Conservation (phyloP, 2,329 filamentous ascomycete genomes). For the Calonectria leucothoes region DNA sequence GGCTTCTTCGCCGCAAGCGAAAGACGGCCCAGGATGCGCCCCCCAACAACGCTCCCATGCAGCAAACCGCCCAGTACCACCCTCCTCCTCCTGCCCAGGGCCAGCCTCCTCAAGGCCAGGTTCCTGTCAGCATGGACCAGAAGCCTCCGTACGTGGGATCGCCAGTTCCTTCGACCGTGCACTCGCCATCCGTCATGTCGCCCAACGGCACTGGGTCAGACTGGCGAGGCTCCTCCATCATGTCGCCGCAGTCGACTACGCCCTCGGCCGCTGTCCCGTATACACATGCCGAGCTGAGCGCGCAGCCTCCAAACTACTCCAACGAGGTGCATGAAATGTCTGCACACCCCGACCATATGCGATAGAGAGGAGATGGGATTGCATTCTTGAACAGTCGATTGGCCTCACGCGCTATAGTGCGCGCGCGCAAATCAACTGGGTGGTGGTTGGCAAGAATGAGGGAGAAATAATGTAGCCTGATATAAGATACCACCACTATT, state of each 20-base stretch:
- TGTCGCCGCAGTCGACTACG: background rate
- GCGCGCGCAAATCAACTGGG: background rate
- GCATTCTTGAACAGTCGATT: background rate
- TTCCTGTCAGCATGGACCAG: background rate
- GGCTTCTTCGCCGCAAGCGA: background rate
- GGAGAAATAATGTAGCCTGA: background rate
- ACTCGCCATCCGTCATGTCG: background rate
- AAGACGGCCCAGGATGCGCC: background rate
- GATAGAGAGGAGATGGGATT: background rate
- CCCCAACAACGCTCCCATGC: background rate
- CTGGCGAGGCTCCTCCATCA: background rate
- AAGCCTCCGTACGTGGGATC: background rate
- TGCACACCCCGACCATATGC: background rate
- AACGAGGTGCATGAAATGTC: background rate
- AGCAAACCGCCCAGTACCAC: background rate
- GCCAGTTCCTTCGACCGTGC: background rate
- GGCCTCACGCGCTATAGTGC: background rate
- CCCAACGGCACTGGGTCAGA: background rate
- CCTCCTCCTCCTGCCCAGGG: background rate
- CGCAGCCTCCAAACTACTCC: background rate
- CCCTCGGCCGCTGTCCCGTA: background rate
- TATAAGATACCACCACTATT: background rate
- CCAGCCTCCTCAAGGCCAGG: background rate
- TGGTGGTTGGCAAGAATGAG: background rate
- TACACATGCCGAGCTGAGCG: background rate